Evolutionary conservation across 768 basidiomycete species (phyloP).

Genomic region (Boletus sp.): DNA sequence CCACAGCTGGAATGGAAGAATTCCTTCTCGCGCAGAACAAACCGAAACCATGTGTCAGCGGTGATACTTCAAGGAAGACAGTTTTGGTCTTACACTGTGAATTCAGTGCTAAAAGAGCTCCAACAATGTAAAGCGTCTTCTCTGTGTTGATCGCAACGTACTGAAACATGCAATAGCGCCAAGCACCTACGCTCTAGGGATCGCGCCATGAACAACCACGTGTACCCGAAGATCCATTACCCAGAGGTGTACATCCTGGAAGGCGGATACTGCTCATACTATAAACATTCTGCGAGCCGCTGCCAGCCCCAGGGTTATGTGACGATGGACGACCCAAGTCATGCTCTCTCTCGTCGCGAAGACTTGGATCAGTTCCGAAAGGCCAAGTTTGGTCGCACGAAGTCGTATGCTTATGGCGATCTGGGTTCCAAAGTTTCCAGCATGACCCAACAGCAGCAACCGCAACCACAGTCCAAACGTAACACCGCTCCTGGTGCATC

Average conservation of each 20-base stretch:
- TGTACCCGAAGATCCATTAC: constrained; percentile 91
- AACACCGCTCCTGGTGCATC: constrained; percentile 63
- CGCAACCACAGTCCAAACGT: constrained; percentile 52
- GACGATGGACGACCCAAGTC: constrained; percentile 91
- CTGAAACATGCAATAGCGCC: constrained; percentile 53
- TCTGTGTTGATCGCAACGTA: background rate
- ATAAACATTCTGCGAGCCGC: constrained; percentile 58
- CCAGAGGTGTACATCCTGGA: constrained; percentile 97
- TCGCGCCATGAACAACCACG: constrained; percentile 80
- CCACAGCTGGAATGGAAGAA: constrained; percentile 74
- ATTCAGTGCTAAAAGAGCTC: constrained; percentile 92
- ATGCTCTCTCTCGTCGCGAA: constrained; percentile 75
- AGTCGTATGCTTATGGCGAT: constrained; percentile 93
- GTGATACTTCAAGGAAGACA: constrained; percentile 72
- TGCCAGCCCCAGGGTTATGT: constrained; percentile 86
- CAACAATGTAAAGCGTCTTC: constrained; percentile 74
- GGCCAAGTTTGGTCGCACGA: constrained; percentile 82
- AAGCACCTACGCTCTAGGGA: constrained; percentile 92
- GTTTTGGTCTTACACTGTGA: constrained; percentile 97
- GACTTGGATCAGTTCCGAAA: constrained; percentile 92
- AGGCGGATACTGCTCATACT: constrained; percentile 94
- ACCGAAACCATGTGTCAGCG: constrained; percentile 71
- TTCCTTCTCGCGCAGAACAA: constrained; percentile 65
- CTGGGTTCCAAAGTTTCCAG: constrained; percentile 41
- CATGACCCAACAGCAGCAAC: constrained; percentile 37